These are phyloP conservation scores for Venturia effusa DNA, from an alignment of 2,329 filamentous ascomycete genomes.

Conservation along the genomic window DNA sequence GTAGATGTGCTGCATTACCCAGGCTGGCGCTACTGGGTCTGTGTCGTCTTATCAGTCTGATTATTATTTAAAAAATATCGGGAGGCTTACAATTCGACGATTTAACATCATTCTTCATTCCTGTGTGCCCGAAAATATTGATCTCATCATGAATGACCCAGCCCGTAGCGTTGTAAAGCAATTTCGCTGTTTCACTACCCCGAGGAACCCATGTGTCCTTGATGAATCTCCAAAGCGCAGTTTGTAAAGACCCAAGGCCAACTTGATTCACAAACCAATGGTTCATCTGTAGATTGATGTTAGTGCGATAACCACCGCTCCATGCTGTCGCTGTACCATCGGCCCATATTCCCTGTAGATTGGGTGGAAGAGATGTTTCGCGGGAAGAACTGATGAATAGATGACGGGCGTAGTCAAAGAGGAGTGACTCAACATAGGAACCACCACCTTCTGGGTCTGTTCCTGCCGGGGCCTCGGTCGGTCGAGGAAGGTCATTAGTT, in stretches of 20 bases:
- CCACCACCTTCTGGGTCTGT: constrained; percentile 24
- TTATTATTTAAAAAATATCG: background rate
- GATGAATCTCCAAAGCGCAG: constrained; percentile 43
- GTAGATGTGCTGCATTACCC: constrained; percentile 51
- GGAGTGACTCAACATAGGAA: constrained; percentile 41
- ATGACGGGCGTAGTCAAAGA: constrained; percentile 44
- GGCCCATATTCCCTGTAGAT: constrained; percentile 47
- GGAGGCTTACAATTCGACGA: constrained; percentile 25
- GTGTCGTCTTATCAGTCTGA: constrained; percentile 8
- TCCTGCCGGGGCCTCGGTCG: background rate
- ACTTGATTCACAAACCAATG: constrained; percentile 47
- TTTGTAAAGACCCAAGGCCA: constrained; percentile 35
- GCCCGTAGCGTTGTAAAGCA: constrained; percentile 44
- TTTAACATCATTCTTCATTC: constrained; percentile 34
- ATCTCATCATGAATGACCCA: constrained; percentile 49
- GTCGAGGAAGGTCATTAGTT: background rate
- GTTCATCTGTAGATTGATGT: constrained; percentile 54
- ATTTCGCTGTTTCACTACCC: constrained; percentile 40
- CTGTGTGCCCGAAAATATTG: constrained; percentile 49
- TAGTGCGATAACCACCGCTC: constrained; percentile 46
- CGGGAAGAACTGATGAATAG: constrained; percentile 46
- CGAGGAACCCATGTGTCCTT: constrained; percentile 42
- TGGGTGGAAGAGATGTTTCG: constrained; percentile 41
- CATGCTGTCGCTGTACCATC: constrained; percentile 35
- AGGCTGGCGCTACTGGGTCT: constrained; percentile 40